Evolutionary conservation across 768 basidiomycete species (phyloP), one percentile per base, ranked within the genome.

Genomic region (Glaciozyma antarctica): DNA sequence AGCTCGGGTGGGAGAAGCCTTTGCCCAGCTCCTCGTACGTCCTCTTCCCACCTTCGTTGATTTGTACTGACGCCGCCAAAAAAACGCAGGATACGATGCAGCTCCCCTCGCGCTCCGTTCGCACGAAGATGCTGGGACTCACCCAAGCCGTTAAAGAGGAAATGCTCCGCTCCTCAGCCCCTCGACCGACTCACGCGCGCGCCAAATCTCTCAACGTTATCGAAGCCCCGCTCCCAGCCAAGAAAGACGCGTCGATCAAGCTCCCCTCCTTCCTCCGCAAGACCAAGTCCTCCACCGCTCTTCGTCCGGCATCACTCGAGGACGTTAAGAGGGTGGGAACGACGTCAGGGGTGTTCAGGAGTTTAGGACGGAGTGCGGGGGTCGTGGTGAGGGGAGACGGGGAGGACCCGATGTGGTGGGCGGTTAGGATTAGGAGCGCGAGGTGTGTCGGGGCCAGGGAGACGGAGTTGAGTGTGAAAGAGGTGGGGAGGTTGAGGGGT

Each of bases 111-210:
- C 83, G 22, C 0, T 52, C 83, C 4, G 78, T 91, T 28, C 82
- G 90, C 12, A 86, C 85, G 2, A 89, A 90, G 76, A 82, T 93
- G 22, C 80, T 80, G 56, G 84, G 83, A 21, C 88, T 94, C 83
- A 88, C 93, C 63, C 78, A 85, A 0, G 84, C 86, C 1, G 87
- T 94, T 58, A 94, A 94, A 75, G 89, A 88, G 7, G 88, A 88
- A 17, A 92, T 94, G 88, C 79, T 94, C 62, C 90, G 88, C 74
- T 89, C 88, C 0, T 90, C 89, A 1, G 81, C 82, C 32, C 69
- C 74, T 22, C 82, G 83, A 6, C 83, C 86, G 32, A 81, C 45
- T 2, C 67, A 68, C 59, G 3, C 34, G 2, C 66, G 64, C 59
- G 65, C 62, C 2, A 43, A 53, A 7, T 64, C 62, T 0, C 63